Conservation (phyloP, 352 stramenopile genomes). For the Phytophthora pini region DNA sequence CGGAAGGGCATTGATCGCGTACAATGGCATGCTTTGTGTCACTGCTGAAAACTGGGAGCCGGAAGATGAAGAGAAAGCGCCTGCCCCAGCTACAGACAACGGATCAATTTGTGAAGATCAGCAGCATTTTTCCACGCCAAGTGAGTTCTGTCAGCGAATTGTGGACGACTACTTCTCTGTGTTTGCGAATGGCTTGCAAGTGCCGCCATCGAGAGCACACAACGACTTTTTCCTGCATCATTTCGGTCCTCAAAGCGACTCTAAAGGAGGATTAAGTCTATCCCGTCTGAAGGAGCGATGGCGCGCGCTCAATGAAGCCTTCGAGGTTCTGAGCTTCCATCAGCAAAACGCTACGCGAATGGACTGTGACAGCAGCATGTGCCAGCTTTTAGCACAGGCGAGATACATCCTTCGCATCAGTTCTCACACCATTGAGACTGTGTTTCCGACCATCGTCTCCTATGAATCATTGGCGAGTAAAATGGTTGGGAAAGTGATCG, state of each 20-base stretch:
- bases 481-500: conserved; percentile 13
- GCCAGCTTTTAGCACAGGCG: neutral
- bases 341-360: neutral
- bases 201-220: neutral
- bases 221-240: conserved; percentile 3
- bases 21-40: conserved; percentile 22
- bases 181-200: conserved; percentile 13
- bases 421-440: conserved; percentile 1
- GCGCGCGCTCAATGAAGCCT: neutral
- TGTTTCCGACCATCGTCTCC: conserved; percentile 4
- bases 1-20: conserved; percentile 22
- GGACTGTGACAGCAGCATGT: neutral
- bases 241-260: neutral
- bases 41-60: neutral
- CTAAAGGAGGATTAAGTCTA: neutral
- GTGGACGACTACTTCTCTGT: conserved; percentile 20
- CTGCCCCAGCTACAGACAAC: neutral
- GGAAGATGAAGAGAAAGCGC: conserved; percentile 15
- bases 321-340: conserved; percentile 9
- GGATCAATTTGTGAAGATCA: neutral
- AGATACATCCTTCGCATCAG: conserved; percentile 6
- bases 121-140: neutral
- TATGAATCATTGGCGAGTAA: neutral
- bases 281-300: conserved; percentile 1
- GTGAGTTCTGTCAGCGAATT: conserved; percentile 21